Percentiles rank a stretch among this genome's conserved stretches.
Evolutionary conservation across 1,139 yeast genomes (phyloP).

Genomic region (Lodderomyces elongisporus): DNA sequence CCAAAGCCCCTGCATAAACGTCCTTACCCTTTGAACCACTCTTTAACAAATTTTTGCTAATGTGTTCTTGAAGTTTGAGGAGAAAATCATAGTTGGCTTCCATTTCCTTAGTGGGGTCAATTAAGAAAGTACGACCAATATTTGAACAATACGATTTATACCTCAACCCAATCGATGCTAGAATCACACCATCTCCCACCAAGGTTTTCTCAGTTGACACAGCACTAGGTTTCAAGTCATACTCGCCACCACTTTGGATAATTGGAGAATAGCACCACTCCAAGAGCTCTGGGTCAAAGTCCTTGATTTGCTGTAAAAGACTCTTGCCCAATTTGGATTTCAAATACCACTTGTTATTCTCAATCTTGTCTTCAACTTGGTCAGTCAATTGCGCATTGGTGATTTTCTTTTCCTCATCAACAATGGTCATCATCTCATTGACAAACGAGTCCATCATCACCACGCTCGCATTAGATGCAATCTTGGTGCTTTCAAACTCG

Average conservation of each 20-base stretch:
- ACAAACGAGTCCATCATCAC: conserved; percentile 81
- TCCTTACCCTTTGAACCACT: conserved; percentile 65
- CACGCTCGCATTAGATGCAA: conserved; percentile 75
- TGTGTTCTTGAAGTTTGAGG: conserved; percentile 60
- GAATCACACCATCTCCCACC: conserved; percentile 73
- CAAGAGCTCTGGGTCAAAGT: conserved; percentile 68
- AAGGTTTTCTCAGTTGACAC: conserved; percentile 63
- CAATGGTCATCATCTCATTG: conserved; percentile 81
- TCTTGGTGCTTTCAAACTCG: conserved; percentile 60
- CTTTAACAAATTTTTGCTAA: conserved; percentile 49
- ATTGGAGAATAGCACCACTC: conserved; percentile 97
- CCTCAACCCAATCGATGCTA: conserved; percentile 81
- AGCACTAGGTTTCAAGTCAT: conserved; percentile 83
- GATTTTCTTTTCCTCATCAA: conserved; percentile 80
- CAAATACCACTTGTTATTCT: conserved; percentile 64
- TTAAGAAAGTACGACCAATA: conserved; percentile 80
- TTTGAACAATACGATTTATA: conserved; percentile 89
- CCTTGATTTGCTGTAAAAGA: conserved; percentile 36
- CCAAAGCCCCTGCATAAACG: conserved; percentile 60
- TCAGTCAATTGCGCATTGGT: conserved; percentile 73
- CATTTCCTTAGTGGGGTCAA: conserved; percentile 81
- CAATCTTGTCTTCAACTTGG: conserved; percentile 75
- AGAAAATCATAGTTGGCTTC: conserved; percentile 77
- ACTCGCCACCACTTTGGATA: conserved; percentile 82
- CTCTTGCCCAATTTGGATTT: conserved; percentile 59